Evolutionary conservation across 768 basidiomycete species (phyloP).

Genomic region (Multifurca ochricompacta): DNA sequence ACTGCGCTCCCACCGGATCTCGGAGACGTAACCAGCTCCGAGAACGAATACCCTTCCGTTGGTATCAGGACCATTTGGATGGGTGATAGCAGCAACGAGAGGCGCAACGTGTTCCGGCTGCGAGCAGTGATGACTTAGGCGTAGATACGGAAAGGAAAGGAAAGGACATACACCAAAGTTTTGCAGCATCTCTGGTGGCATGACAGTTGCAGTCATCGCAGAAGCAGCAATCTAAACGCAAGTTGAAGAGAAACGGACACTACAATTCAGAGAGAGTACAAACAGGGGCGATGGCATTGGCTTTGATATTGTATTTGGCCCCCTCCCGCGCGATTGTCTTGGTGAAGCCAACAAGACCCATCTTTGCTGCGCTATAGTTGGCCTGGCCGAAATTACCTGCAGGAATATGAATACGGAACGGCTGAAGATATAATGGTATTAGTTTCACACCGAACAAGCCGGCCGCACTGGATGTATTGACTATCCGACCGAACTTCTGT

Average conservation of each 20-base stretch:
- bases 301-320: constrained; percentile 81
- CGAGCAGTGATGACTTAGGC: not conserved
- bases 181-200: constrained; percentile 92
- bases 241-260: not conserved
- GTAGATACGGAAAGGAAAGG: not conserved
- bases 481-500: constrained; percentile 88
- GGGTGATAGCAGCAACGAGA: constrained; percentile 79
- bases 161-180: constrained; percentile 54
- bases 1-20: constrained; percentile 90
- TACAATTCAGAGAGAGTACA: constrained; percentile 23
- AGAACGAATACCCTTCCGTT: constrained; percentile 84
- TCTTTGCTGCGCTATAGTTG: constrained; percentile 97
- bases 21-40: constrained; percentile 87
- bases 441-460: constrained; percentile 68
- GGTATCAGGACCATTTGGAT: constrained; percentile 75
- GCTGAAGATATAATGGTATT: not conserved
- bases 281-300: constrained; percentile 86
- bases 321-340: constrained; percentile 92
- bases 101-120: constrained; percentile 91
- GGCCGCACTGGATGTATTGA: constrained; percentile 94
- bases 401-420: not conserved
- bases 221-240: constrained; percentile 78
- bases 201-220: constrained; percentile 89
- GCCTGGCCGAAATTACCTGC: constrained; percentile 92
- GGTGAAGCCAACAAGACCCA: constrained; percentile 88